These are phyloP conservation scores for Aspergillus floridensis DNA, from an alignment of 2,329 filamentous ascomycete species.

Conservation along the genomic window DNA sequence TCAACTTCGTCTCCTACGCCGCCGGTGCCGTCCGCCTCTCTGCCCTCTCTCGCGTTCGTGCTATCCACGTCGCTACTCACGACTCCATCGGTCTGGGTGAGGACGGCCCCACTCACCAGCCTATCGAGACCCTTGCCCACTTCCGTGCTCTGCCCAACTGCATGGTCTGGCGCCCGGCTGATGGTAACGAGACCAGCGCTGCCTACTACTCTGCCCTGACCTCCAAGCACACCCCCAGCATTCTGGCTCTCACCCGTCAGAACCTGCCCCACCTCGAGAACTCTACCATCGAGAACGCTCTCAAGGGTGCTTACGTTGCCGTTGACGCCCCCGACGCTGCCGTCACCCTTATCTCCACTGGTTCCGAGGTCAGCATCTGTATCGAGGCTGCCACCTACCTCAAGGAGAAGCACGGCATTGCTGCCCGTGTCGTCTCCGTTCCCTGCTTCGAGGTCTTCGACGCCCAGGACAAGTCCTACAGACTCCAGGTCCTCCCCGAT, in stretches of 20 bases:
- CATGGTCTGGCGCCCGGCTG: constrained; percentile 98
- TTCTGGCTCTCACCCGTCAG: constrained; percentile 93
- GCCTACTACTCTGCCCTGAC: constrained; percentile 96
- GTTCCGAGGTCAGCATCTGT: constrained; percentile 92
- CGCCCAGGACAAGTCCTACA: constrained; percentile 89
- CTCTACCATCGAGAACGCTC: constrained; percentile 81
- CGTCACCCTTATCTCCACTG: constrained; percentile 88
- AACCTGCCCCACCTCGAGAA: constrained; percentile 97
- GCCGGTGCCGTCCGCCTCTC: constrained; percentile 94
- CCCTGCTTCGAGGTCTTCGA: constrained; percentile 98
- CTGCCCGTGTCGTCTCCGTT: constrained; percentile 88
- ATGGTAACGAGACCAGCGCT: constrained; percentile 96
- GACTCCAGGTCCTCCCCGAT: constrained; percentile 85
- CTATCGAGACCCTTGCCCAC: constrained; percentile 95
- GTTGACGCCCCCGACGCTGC: constrained; percentile 80
- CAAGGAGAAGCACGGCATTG: constrained; percentile 81
- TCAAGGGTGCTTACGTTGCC: constrained; percentile 93
- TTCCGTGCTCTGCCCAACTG: constrained; percentile 98
- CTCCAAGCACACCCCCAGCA: constrained; percentile 83
- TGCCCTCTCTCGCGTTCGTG: constrained; percentile 82
- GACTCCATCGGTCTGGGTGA: constrained; percentile 99
- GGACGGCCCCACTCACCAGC: constrained; percentile 97
- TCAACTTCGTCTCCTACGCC: constrained; percentile 99
- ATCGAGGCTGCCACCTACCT: constrained; percentile 90
- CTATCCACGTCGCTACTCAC: constrained; percentile 96